These are phyloP conservation scores for Davidsoniella neocaledoniae DNA, from an alignment of 2,329 filamentous ascomycete species.

Conservation along the genomic window DNA sequence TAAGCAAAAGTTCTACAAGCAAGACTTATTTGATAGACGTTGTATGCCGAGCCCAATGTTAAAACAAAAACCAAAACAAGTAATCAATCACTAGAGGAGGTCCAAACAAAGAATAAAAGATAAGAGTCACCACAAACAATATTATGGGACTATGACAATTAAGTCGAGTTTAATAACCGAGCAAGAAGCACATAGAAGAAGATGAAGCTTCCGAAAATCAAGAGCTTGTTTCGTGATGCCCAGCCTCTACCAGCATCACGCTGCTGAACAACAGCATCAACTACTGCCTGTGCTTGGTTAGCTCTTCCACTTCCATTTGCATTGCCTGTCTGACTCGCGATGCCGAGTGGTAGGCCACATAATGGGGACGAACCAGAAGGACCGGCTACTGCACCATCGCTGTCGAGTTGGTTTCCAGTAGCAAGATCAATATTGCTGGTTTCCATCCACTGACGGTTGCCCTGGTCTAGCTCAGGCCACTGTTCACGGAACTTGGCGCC, in stretches of 20 bases:
- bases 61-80: too few species aligned
- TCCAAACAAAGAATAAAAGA: too few species aligned
- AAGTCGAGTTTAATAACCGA: constrained; percentile 36
- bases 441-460: constrained; percentile 87
- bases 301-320: constrained; percentile 8
- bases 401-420: constrained; percentile 45
- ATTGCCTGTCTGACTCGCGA: constrained; percentile 39
- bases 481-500: constrained; percentile 78
- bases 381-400: constrained; percentile 18
- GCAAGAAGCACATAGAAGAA: constrained; percentile 75
- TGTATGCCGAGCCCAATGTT: too few species aligned
- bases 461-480: constrained; percentile 75
- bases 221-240: constrained; percentile 63
- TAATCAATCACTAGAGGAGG: too few species aligned
- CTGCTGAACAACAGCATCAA: constrained; percentile 61
- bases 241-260: constrained; percentile 70
- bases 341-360: constrained; percentile 38
- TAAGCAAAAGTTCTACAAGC: too few species aligned
- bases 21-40: too few species aligned
- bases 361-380: constrained; percentile 23
- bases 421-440: constrained; percentile 60
- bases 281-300: constrained; percentile 45
- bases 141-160: not conserved
- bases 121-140: not conserved
- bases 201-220: constrained; percentile 50